These are phyloP conservation scores for Ceraceosorus guamensis DNA, from an alignment of 1,284 basidiomycete species.

Conservation along the genomic window DNA sequence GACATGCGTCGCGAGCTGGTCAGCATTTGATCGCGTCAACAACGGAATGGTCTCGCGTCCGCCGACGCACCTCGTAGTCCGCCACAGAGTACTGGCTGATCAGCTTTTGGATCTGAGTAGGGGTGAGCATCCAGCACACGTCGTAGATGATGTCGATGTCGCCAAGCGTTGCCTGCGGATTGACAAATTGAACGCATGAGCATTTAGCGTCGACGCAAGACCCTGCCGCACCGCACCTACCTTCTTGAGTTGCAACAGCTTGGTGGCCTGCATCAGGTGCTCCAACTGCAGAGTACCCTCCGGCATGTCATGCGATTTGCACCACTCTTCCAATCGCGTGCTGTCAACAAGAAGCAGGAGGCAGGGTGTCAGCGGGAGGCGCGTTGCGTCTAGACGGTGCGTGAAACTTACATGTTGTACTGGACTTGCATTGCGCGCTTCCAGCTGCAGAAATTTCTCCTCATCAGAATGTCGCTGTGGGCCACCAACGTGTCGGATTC, in stretches of 20 bases:
- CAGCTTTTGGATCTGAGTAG: constrained; percentile 98
- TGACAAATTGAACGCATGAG: too few species aligned
- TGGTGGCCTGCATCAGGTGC: constrained; percentile 99
- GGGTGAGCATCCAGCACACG: constrained; percentile 99
- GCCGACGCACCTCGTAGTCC: too few species aligned
- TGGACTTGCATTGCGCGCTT: constrained; percentile 64
- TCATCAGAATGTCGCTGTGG: constrained; percentile 78
- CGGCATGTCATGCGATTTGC: constrained; percentile 74
- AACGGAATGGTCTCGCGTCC: constrained; percentile 30
- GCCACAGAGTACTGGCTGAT: constrained; percentile 98
- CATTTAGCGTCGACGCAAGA: too few species aligned
- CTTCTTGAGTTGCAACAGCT: constrained; percentile 96
- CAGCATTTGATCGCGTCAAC: not conserved
- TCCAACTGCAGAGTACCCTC: constrained; percentile 95
- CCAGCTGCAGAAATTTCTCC: constrained; percentile 98
- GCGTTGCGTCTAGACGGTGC: not conserved
- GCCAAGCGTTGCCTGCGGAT: constrained; percentile 56
- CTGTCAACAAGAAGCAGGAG: too few species aligned
- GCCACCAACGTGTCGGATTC: too few species aligned
- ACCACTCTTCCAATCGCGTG: constrained; percentile 74
- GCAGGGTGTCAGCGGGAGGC: too few species aligned
- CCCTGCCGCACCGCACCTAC: too few species aligned
- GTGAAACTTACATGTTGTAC: constrained; percentile 36
- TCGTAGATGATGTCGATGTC: constrained; percentile 95
- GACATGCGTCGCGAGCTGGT: too few species aligned